A percentile compares a stretch with the other conserved stretches of the same genome.
These are phyloP conservation scores for Penicillium goetzii DNA, from an alignment of 495 filamentous ascomycete species.

Conservation along the genomic window DNA sequence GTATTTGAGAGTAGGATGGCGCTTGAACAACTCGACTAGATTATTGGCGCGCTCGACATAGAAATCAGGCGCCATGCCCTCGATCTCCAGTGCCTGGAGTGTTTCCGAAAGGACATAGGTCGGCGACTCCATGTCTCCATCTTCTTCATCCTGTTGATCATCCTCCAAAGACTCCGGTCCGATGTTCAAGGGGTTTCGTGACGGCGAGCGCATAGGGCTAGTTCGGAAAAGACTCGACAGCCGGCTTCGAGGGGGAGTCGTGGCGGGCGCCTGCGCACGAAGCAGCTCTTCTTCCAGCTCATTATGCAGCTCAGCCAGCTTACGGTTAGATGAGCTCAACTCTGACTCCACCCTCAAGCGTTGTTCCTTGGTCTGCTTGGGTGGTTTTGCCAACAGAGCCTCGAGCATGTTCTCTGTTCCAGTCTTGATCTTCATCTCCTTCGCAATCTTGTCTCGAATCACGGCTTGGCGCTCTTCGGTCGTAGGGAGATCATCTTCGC, in stretches of 20 bases:
- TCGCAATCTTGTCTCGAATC: constrained; percentile 80
- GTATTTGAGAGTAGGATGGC: constrained; percentile 90
- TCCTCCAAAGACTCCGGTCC: constrained; percentile 46
- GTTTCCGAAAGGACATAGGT: constrained; percentile 88
- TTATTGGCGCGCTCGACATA: constrained; percentile 91
- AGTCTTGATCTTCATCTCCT: constrained; percentile 95
- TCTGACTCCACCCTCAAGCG: constrained; percentile 85
- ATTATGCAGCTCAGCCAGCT: constrained; percentile 79
- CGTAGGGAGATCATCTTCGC: constrained; percentile 58
- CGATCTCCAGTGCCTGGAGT: constrained; percentile 81
- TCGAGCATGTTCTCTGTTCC: constrained; percentile 97
- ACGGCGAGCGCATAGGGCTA: constrained; percentile 67
- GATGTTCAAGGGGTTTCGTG: constrained; percentile 50
- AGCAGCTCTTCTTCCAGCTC: constrained; percentile 76
- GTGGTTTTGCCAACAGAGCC: constrained; percentile 90
- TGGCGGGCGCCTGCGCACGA: constrained; percentile 61
- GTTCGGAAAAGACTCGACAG: constrained; percentile 70
- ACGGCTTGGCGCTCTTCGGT: constrained; percentile 75
- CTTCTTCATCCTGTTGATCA: constrained; percentile 47
- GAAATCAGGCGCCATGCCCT: constrained; percentile 87
- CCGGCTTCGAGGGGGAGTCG: constrained; percentile 68
- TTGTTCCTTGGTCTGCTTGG: constrained; percentile 93
- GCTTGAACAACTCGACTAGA: constrained; percentile 89
- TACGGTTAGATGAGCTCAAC: constrained; percentile 85
- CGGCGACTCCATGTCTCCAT: constrained; percentile 78